phyloP scores from a whole-genome alignment of 1,284 basidiomycete species.

The Apiotrichum veenhuisii region DNA sequence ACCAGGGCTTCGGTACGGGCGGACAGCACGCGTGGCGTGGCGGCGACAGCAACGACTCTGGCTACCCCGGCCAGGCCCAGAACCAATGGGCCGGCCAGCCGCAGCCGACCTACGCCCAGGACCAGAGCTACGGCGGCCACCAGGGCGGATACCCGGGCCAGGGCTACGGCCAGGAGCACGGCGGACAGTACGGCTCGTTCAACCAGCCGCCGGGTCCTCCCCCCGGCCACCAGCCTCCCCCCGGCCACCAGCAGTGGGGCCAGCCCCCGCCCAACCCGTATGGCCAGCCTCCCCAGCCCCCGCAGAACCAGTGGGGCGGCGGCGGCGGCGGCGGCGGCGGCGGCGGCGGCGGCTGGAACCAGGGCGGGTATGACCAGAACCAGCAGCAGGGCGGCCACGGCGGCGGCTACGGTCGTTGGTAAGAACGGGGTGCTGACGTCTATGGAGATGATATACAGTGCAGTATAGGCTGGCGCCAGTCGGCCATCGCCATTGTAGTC shows the following conservation, averaged over 20 bases:
- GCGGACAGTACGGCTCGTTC: conserved; percentile 1
- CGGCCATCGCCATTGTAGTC: too few relatives aligned
- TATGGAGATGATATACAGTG: too few relatives aligned
- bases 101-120: too few relatives aligned
- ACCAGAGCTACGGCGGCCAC: conserved; percentile 1
- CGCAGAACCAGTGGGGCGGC: neutral
- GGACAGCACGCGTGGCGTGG: conserved; percentile 44
- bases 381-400: neutral
- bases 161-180: neutral
- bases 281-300: neutral
- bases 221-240: neutral
- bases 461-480: too few relatives aligned
- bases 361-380: neutral
- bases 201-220: conserved; percentile 3
- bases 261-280: neutral
- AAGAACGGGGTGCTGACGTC: neutral
- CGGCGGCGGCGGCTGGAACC: neutral
- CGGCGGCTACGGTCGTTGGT: conserved; percentile 2
- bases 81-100: too few relatives aligned
- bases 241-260: conserved; percentile 1
- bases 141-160: neutral
- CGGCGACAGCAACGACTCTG: neutral
- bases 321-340: neutral
- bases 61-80: neutral
- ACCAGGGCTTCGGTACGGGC: conserved; percentile 47